A percentile compares a stretch with the other conserved stretches of the same genome.
phyloP scores from a whole-genome alignment of 495 filamentous ascomycete species.

The Talaromyces thailandensis region DNA sequence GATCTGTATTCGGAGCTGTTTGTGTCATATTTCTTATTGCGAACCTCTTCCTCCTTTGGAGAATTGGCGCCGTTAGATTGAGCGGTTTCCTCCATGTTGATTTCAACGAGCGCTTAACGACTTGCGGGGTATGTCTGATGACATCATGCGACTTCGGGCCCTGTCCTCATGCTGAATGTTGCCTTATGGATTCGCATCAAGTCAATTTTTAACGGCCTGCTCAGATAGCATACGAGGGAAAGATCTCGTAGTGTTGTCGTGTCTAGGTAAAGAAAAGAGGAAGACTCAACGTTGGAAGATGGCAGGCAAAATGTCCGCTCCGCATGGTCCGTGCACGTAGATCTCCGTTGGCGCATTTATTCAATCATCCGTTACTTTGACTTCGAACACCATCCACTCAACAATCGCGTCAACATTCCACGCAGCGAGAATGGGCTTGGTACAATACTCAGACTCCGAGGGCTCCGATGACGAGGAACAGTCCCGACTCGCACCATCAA shows the following conservation, averaged over 20 bases:
- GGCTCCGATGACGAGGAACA: conserved; percentile 52
- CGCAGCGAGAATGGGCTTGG: conserved; percentile 52
- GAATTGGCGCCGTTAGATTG: neutral
- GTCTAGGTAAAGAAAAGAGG: neutral
- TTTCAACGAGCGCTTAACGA: neutral
- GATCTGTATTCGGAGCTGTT: conserved; percentile 11
- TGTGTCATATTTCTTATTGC: neutral
- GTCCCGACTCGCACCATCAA: conserved; percentile 3
- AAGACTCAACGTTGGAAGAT: neutral
- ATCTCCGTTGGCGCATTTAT: neutral
- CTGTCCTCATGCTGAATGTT: neutral
- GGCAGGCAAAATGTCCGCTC: conserved; percentile 1
- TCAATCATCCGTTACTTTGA: neutral
- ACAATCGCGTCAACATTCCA: conserved; percentile 3
- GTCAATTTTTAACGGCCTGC: neutral
- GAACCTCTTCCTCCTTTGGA: neutral
- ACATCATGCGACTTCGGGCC: neutral
- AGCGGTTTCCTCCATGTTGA: neutral
- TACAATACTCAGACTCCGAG: conserved; percentile 83
- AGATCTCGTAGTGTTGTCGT: neutral
- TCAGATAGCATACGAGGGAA: neutral
- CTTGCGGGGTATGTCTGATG: neutral
- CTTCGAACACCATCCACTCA: neutral
- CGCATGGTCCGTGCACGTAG: conserved; percentile 5
- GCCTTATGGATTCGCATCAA: neutral